Conservation (phyloP, 2,329 filamentous ascomycete species). For the Aspergillus hortae region DNA sequence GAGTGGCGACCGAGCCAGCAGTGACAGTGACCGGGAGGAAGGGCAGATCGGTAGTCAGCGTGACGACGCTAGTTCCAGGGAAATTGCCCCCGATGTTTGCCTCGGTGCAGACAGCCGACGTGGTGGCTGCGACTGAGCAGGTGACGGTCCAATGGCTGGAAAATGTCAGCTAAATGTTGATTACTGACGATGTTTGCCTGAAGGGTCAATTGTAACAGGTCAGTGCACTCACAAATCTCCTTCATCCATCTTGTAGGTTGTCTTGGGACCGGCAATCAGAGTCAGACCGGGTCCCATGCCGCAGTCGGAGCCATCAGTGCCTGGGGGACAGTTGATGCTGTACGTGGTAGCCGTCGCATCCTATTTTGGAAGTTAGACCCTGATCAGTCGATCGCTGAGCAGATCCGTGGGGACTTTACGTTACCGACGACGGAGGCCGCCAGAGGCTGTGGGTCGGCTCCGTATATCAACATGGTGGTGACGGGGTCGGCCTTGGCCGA, state of each 20-base stretch:
- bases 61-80: background rate
- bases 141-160: background rate
- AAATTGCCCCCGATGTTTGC: background rate
- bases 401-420: conserved; percentile 9
- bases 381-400: background rate
- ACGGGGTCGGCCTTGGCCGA: conserved; percentile 16
- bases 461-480: conserved; percentile 23
- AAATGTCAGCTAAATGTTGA: background rate
- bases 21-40: background rate
- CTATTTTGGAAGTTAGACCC: conserved; percentile 5
- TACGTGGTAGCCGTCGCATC: conserved; percentile 24
- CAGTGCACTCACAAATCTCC: background rate
- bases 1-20: background rate
- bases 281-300: conserved; percentile 26
- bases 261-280: conserved; percentile 14
- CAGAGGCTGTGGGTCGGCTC: conserved; percentile 20
- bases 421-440: conserved; percentile 24
- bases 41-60: background rate
- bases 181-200: too few species aligned
- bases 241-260: conserved; percentile 10
- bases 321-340: conserved; percentile 21
- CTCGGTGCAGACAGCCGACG: background rate
- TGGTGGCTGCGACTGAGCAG: background rate
- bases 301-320: conserved; percentile 20
- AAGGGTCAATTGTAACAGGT: too few species aligned